A percentile compares a stretch with the other conserved stretches of the same genome.
phyloP scores from a whole-genome alignment of 176 grass and related monocot species.

The Lolium multiflorum region DNA sequence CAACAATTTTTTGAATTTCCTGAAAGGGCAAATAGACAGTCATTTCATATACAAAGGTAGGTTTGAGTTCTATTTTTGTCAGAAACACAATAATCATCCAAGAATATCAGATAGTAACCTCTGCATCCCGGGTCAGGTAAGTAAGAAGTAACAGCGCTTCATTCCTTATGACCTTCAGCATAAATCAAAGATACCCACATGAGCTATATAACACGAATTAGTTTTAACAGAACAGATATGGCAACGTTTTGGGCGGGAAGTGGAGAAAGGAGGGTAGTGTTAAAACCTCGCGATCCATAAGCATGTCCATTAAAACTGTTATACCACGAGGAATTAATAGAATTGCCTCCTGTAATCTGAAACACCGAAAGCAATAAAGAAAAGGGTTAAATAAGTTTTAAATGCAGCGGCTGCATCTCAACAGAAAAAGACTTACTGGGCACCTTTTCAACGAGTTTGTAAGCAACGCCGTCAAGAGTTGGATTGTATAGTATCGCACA shows the following conservation, averaged over 20 bases:
- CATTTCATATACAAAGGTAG: not conserved
- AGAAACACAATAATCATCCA: constrained; percentile 33
- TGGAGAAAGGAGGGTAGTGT: not conserved
- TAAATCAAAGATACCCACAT: constrained; percentile 22
- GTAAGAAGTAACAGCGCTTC: constrained; percentile 97
- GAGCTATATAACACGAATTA: constrained; percentile 29
- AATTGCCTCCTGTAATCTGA: constrained; percentile 95
- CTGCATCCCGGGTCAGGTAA: constrained; percentile 94
- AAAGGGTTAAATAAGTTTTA: constrained; percentile 40
- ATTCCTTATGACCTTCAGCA: constrained; percentile 95
- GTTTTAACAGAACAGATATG: constrained; percentile 3
- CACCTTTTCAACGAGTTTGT: constrained; percentile 96
- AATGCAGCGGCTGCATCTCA: constrained; percentile 20
- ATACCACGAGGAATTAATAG: constrained; percentile 98
- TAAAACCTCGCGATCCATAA: constrained; percentile 96
- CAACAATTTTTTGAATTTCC: constrained; percentile 99
- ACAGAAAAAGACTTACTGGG: constrained; percentile 53
- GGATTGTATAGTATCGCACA: constrained; percentile 97
- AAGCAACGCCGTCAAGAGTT: constrained; percentile 95
- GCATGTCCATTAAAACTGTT: constrained; percentile 98
- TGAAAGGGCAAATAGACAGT: constrained; percentile 45
- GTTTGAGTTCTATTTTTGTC: not conserved
- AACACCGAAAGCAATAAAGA: constrained; percentile 41
- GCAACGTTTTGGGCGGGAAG: constrained; percentile 28
- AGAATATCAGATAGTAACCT: constrained; percentile 57